Conservation (phyloP, 495 filamentous ascomycete genomes). For the Penicillium psychrofluorescens region DNA sequence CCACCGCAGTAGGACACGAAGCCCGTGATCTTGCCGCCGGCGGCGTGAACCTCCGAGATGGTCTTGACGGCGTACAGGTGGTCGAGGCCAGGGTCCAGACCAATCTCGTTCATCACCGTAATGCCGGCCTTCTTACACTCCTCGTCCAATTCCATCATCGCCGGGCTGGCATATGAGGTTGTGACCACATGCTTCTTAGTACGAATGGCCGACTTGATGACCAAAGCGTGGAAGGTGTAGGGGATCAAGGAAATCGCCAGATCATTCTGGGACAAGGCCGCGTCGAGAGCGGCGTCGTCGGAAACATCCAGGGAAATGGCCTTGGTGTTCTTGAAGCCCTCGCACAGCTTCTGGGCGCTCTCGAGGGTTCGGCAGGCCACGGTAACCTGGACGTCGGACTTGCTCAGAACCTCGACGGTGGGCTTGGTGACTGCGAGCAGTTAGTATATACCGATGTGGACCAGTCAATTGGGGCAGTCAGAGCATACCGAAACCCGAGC, state of each 20-base stretch:
- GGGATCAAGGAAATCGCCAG: slow-evolving; percentile 81
- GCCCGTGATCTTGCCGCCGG: slow-evolving; percentile 74
- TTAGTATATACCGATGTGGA: slow-evolving; percentile 6
- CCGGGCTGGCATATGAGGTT: slow-evolving; percentile 88
- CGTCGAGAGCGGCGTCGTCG: slow-evolving; percentile 66
- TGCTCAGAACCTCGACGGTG: slow-evolving; percentile 68
- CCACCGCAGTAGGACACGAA: slow-evolving; percentile 92
- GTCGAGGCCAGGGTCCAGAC: slow-evolving; percentile 62
- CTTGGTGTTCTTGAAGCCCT: slow-evolving; percentile 60
- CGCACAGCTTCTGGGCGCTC: slow-evolving; percentile 64
- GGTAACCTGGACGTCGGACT: slow-evolving; percentile 70
- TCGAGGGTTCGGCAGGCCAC: slow-evolving; percentile 81
- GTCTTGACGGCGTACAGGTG: slow-evolving; percentile 86
- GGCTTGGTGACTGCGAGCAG: slow-evolving; percentile 55
- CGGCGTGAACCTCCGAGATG: slow-evolving; percentile 70
- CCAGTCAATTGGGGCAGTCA: background rate
- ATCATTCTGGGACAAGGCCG: slow-evolving; percentile 68
- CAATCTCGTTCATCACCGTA: slow-evolving; percentile 98
- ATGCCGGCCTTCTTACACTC: slow-evolving; percentile 87
- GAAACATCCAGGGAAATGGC: slow-evolving; percentile 80
- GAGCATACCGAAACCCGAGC: slow-evolving; percentile 60
- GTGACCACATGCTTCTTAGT: slow-evolving; percentile 95
- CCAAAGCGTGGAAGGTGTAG: slow-evolving; percentile 82
- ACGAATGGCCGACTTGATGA: slow-evolving; percentile 92
- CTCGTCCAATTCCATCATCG: slow-evolving; percentile 82